These are phyloP conservation scores for Alternaria infectoria DNA, from an alignment of 2,329 filamentous ascomycete species.

Conservation along the genomic window DNA sequence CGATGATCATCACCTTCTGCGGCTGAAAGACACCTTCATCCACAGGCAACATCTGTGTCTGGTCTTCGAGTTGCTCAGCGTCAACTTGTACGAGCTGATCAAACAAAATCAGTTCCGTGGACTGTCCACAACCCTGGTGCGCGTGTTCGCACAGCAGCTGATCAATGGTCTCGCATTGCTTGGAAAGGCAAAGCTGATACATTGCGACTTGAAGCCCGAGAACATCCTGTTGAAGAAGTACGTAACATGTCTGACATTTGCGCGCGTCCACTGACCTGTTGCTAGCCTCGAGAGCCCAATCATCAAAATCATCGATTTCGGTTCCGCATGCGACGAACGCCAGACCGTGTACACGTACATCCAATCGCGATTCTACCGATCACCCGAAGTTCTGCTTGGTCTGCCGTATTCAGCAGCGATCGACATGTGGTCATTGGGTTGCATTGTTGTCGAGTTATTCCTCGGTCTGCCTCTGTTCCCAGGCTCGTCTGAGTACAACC, in stretches of 20 bases:
- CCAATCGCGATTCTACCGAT: constrained; percentile 96
- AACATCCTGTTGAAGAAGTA: constrained; percentile 96
- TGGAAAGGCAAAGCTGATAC: constrained; percentile 95
- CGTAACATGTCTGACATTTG: constrained; percentile 28
- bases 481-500: constrained; percentile 97
- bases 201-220: constrained; percentile 97
- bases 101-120: constrained; percentile 99
- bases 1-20: constrained; percentile 93
- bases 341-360: constrained; percentile 99
- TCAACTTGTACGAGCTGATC: constrained; percentile 97
- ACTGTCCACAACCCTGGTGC: constrained; percentile 92
- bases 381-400: constrained; percentile 92
- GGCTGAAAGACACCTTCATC: constrained; percentile 97
- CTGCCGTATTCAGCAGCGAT: constrained; percentile 97
- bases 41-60: constrained; percentile 96
- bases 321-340: constrained; percentile 95
- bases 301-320: constrained; percentile 99
- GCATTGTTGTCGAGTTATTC: constrained; percentile 97
- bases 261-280: constrained; percentile 15
- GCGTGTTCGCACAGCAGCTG: constrained; percentile 96
- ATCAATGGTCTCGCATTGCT: constrained; percentile 89
- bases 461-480: constrained; percentile 93
- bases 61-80: constrained; percentile 93
- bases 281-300: constrained; percentile 88
- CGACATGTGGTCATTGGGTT: constrained; percentile 99